These are phyloP conservation scores for Tieghemiomyces parasiticus DNA, from an alignment of 192 early-diverging fungal species.

Conservation along the genomic window DNA sequence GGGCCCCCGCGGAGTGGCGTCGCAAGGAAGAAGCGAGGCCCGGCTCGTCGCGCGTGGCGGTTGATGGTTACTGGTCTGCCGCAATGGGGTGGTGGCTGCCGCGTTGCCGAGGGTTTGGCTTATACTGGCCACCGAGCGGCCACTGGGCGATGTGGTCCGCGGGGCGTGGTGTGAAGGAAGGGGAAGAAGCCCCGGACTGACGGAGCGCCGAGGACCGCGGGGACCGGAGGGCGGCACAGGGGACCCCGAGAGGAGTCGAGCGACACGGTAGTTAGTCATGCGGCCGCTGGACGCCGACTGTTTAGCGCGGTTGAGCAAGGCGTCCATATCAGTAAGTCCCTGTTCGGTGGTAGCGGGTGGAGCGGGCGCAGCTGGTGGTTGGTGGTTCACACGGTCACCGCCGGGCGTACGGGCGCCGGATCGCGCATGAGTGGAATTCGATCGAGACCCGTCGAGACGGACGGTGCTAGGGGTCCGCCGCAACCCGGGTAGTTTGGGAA, in stretches of 20 bases:
- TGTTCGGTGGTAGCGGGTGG: not conserved
- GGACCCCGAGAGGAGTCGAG: not conserved
- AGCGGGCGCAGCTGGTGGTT: not conserved
- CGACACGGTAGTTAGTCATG: not conserved
- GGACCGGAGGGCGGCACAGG: not conserved
- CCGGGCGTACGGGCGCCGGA: not conserved
- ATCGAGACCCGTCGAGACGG: not conserved
- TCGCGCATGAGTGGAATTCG: not conserved
- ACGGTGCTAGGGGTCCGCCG: not conserved
- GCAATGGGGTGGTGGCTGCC: not conserved
- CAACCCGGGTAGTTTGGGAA: not conserved
- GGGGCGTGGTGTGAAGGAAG: not conserved
- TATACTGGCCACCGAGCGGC: not conserved
- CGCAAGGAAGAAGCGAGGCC: too few relatives aligned
- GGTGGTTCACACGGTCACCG: not conserved
- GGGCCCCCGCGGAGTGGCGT: not conserved
- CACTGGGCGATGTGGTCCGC: not conserved
- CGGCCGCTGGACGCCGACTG: not conserved
- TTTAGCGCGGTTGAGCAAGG: not conserved
- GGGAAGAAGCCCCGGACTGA: not conserved
- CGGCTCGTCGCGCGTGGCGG: not conserved
- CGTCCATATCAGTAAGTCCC: conserved; percentile 8
- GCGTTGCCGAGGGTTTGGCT: not conserved
- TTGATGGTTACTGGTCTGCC: not conserved
- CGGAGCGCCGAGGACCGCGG: not conserved